A percentile compares a stretch with the other conserved stretches of the same genome.
These are phyloP conservation scores for Apiosordaria backusii DNA, from an alignment of 495 filamentous ascomycete genomes.

Conservation along the genomic window DNA sequence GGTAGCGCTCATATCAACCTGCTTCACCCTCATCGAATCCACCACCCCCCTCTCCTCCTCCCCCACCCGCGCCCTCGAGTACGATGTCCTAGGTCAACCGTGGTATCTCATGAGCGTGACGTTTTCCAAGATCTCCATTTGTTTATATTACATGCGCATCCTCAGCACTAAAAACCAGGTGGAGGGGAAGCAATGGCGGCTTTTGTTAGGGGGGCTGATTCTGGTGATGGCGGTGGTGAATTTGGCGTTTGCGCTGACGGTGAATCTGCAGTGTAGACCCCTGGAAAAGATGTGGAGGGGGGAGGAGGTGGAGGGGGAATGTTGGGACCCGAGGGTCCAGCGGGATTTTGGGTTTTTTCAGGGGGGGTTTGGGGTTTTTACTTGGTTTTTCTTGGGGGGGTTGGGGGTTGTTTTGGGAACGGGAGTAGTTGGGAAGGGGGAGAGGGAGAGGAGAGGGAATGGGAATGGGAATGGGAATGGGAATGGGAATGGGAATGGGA, in stretches of 20 bases:
- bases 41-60: constrained; percentile 20
- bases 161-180: no score
- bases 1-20: constrained; percentile 33
- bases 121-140: constrained; percentile 38
- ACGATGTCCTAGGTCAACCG: constrained; percentile 34
- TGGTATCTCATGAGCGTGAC: constrained; percentile 39
- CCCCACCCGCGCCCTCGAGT: constrained; percentile 29
- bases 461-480: constrained; percentile 16
- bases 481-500: constrained; percentile 7
- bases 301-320: constrained; percentile 24
- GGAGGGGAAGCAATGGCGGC: constrained; percentile 28
- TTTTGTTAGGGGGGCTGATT: constrained; percentile 31
- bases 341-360: constrained; percentile 39
- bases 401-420: constrained; percentile 14
- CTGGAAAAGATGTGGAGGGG: constrained; percentile 37
- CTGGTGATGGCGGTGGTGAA: constrained; percentile 34
- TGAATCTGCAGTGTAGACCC: constrained; percentile 37
- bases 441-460: no score
- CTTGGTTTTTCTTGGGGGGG: constrained; percentile 36
- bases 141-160: constrained; percentile 32
- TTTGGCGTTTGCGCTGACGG: constrained; percentile 30
- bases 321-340: constrained; percentile 33
- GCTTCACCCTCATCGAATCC: constrained; percentile 35
- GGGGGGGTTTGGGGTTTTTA: constrained; percentile 37
- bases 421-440: no score